These are phyloP conservation scores for Colletotrichum lentis DNA, from an alignment of 2,329 filamentous ascomycete genomes.

Conservation along the genomic window DNA sequence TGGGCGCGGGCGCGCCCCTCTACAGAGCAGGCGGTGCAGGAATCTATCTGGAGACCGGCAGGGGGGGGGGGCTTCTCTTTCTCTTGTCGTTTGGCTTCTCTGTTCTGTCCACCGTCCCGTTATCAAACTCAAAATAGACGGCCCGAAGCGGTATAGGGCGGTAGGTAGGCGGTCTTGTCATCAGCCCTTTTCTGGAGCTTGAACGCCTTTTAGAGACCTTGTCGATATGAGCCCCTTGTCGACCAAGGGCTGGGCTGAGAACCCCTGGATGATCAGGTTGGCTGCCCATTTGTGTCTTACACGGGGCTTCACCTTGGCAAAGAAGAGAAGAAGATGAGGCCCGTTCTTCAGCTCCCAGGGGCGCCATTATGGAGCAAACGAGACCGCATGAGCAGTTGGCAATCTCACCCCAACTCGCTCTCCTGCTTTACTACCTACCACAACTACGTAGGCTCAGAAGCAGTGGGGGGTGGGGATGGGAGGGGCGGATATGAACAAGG, in stretches of 20 bases:
- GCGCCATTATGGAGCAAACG: too few relatives aligned
- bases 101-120: conserved; percentile 16
- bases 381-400: conserved; percentile 12
- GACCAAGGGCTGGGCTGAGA: conserved; percentile 16
- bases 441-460: background rate
- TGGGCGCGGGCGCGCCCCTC: conserved; percentile 28
- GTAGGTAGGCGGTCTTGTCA: background rate
- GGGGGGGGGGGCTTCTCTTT: background rate
- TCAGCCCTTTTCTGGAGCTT: conserved; percentile 28
- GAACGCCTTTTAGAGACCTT: background rate
- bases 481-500: conserved; percentile 5
- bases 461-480: background rate
- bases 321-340: background rate
- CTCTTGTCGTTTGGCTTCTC: too few relatives aligned
- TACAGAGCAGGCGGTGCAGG: conserved; percentile 20
- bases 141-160: background rate
- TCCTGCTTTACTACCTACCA: too few relatives aligned
- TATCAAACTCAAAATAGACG: conserved; percentile 7
- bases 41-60: background rate
- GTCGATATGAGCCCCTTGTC: too few relatives aligned
- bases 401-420: background rate
- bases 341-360: background rate
- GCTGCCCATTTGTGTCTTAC: conserved; percentile 17
- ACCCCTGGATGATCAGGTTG: background rate
- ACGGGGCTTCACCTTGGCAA: conserved; percentile 9